Base-by-base conservation (phyloP, 2,329 filamentous ascomycete species). In the Apiospora aurea region DNA sequence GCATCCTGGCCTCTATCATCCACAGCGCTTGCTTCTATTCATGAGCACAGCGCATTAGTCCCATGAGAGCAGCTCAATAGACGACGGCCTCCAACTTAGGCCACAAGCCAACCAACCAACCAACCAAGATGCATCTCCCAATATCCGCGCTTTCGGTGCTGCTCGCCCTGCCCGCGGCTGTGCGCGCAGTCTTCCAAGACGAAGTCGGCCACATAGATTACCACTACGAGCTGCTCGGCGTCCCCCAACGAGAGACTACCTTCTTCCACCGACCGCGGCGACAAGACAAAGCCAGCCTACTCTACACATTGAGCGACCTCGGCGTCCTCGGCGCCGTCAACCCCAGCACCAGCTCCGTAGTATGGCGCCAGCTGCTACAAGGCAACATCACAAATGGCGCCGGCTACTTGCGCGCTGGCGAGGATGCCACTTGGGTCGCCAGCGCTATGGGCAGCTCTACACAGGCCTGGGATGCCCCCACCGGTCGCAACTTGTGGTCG, bases 191-290 rank as follows among this genome's bases (percentile, higher is more conserved):
- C 73, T 97, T 95, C 85, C 87, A 89, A 76, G 96, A 99, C 80
- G 96, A 99, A 82, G 95, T 97, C 76, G 95, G 92, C 85, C 89
- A 94, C 78, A 90, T 97, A 81, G 96, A 99, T 84, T 98, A 95
- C 85, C 96, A 98, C 84, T 91, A 97, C 85, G 90, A 94, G 75
- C 91, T 98, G 68, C 86, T 99, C 78, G 96, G 96, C 79, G 84
- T 94, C 49, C 95, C 96, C 71, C 92, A 93, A 81, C 86, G 90
- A 80, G 90, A 94, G 74, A 93, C 94, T 73, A 98, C 96, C 77
- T 97, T 98, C 88, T 98, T 98, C 89, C 94, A 98, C 84, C 92
- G 92, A 77, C 96, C 96, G 51, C 89, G 93, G 78, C 88, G 90
- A 74, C 90, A 92, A 76, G 95, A 96, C 74, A 94, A 94, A 82